Base-by-base conservation (phyloP, 2,329 filamentous ascomycete genomes). In the Claviceps quebecensis region DNA sequence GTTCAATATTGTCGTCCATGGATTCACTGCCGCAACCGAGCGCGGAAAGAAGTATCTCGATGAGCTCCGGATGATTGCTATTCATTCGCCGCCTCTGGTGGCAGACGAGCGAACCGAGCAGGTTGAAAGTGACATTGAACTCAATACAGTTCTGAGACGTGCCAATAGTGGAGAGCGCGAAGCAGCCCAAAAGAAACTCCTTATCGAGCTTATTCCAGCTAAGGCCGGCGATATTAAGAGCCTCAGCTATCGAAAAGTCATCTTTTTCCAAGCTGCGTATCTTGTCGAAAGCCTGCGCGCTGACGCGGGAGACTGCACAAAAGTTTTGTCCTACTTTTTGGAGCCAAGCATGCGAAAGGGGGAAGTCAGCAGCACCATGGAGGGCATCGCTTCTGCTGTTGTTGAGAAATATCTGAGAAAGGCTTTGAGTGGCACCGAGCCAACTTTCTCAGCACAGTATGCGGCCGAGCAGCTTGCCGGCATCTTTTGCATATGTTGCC, bases 1-100 rank as follows among this genome's bases (percentile, higher is more conserved):
- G 93, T 97, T 96, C 70, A 99, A 98, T 61, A 88, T 97, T 55
- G 87, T 90, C 22, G 86, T 95, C 0, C 93, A 98, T 65, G 93
- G 90, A 4, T 95, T 97, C 63, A 84, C 83, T 9, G 75, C 84
- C 11, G 77, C 78, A 16, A 91, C 88, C 0, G 77, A 83, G 16
- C 78, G 86, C 51, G 86, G 84, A 17, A 84, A 83, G 63, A 78
- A 80, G 57, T 81, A 94, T 59, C 68, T 82, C 48, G 77, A 84
- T 52, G 89, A 96, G 62, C 74, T 99, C 19, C 81, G 86, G 23
- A 74, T 87, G 38, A 83, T 99, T 63, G 91, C 94, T 1, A 80
- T 88, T 49, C 83, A 95, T 66, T 95, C 90, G 13, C 83, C 86
- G 29, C 86, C 93, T 0, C 70, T 98, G 51, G 85, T 98, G 36